Base-by-base conservation (phyloP, 192 early-diverging fungal species). In the Backusella liffmaniae region DNA sequence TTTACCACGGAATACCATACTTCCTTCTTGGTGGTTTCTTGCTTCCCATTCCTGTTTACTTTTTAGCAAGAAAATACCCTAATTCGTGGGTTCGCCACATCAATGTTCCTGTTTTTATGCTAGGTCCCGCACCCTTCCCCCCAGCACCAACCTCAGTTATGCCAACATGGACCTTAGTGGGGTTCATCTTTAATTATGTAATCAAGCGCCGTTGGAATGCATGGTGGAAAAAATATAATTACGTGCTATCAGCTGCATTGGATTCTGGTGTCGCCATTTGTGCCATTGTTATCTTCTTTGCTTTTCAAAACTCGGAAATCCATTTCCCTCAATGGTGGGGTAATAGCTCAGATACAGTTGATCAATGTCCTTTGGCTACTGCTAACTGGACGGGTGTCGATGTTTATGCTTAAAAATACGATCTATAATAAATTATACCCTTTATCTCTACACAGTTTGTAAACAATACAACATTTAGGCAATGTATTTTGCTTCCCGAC, bases 21-120 rank as follows among this genome's bases (percentile, higher is more conserved):
- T 80, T 91, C 86, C 74, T 91, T 83, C 70, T 95, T 42, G 79
- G 87, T 42, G 94, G 94, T 0, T 86, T 89, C 35, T 34, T 94
- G 15, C 77, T 95, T 21, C 92, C 95, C 0, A 73, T 94, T 13
- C 92, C 93, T 1, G 84, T 93, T 76, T 96, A 87, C 79, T 80
- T 93, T 29, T 77, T 89, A 44, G 77, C 89, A 36, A 78, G 77
- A 35, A 82, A 76, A 68, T 93, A 83, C 75, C 95, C 95, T 13
- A 85, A 90, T 36, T 83, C 86, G 42, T 93, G 93, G 88, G 82
- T 93, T 67, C 83, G 87, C 42, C 80, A 92, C 30, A 82, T 95
- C 36, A 91, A 92, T 80, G 88, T 90, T 5, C 92, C 92, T 5
- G 85, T 94, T 23, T 82, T 93, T 72, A 89, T 92, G 69, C 80